Base-by-base conservation (phyloP, 2,329 filamentous ascomycete species). In the Zymoseptoria passerinii region DNA sequence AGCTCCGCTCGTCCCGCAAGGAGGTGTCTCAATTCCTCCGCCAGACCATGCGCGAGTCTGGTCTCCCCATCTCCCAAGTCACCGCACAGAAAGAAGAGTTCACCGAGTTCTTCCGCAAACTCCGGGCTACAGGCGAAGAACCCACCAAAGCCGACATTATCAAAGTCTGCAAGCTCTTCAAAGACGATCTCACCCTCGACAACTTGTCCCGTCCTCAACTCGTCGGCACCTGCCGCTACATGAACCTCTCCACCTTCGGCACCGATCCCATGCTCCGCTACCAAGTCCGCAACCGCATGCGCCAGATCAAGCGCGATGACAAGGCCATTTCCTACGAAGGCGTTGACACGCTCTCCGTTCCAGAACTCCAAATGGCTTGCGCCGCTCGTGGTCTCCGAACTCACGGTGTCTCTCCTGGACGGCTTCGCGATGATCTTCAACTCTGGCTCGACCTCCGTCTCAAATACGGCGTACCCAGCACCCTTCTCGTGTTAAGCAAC, bases 91-190 rank as follows among this genome's bases (percentile, higher is more conserved):
- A 87, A 70, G 91, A 96, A 66, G 94, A 97, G 73, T 99, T 99
- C 68, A 83, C 88, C 61, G 90, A 92, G 69, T 99, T 99, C 77
- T 99, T 99, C 86, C 88, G 90, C 72, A 99, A 99, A 80, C 84
- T 97, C 40, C 77, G 94, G 56, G 86, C 90, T 18, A 96, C 92
- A 0, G 94, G 92, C 63, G 92, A 97, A 78, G 81, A 87, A 51
- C 94, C 94, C 0, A 94, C 89, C 4, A 83, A 86, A 56, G 83
- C 92, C 65, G 94, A 99, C 71, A 90, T 99, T 63, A 95, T 99
- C 80, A 96, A 94, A 77, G 92, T 99, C 63, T 97, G 94, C 85
- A 95, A 96, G 81, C 88, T 95, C 64, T 99, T 99, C 84, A 95
- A 94, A 74, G 94, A 99, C 72, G 94, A 99, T 74, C 73, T 99